Evolutionary conservation across 371 early-diverging fungal species (phyloP).

Genomic region (Nosema muscidifuracis): DNA sequence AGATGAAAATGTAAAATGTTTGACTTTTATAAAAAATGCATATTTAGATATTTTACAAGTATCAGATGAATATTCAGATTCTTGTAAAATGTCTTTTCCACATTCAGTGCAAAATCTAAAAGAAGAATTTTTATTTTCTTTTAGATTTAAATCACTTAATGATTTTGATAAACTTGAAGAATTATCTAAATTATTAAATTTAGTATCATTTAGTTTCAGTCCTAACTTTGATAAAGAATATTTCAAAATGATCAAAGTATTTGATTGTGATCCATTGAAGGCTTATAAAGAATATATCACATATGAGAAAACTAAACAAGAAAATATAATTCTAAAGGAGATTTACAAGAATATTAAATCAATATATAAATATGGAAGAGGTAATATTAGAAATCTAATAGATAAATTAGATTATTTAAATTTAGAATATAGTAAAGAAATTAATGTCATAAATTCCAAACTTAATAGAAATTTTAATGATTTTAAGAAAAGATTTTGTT

Average conservation of each 20-base stretch:
- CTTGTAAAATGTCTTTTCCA: background rate
- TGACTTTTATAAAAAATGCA: background rate
- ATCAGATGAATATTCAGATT: background rate
- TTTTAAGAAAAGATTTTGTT: conserved; percentile 13
- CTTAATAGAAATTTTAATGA: conserved; percentile 31
- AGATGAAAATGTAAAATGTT: background rate
- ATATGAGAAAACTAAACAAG: conserved; percentile 8
- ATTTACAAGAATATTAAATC: conserved; percentile 8
- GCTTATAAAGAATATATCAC: conserved; percentile 11
- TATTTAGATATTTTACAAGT: background rate
- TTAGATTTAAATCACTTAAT: background rate
- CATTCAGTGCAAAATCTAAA: background rate
- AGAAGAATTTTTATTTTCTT: background rate
- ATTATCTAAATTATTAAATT: background rate
- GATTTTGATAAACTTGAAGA: background rate
- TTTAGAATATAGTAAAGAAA: conserved; percentile 12
- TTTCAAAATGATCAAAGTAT: conserved; percentile 6
- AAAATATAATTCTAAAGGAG: conserved; percentile 19
- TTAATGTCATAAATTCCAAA: conserved; percentile 14
- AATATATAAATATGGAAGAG: conserved; percentile 49
- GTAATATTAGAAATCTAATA: conserved; percentile 6
- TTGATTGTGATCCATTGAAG: conserved; percentile 34
- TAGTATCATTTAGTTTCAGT: background rate
- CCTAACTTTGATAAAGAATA: conserved; percentile 10
- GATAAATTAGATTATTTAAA: conserved; percentile 10